Base-by-base conservation (phyloP, 164 flowering plant genomes). In the Vitis amurensis region DNA sequence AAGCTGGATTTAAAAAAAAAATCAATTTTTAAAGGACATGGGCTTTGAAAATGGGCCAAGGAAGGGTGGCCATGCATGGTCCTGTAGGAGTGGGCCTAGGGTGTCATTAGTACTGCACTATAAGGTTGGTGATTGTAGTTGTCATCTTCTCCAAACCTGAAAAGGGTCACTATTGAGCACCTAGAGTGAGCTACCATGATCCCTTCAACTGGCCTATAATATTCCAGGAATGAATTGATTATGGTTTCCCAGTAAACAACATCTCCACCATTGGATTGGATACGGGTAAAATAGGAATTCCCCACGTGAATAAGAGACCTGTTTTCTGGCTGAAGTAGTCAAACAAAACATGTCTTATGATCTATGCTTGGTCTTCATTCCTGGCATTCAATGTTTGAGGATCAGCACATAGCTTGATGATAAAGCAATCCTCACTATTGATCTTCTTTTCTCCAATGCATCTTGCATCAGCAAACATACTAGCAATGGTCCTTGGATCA, bases 231-330 rank as follows among this genome's bases (percentile, higher is more conserved):
- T 17, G 95, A 90, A 61, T 83, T 87, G 66, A 90, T 90, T 19
- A 92, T 90, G n/a, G 94, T 90, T 59, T 90, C 95, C 92, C 91
- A 90, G 72, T 86, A 90, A 37, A 85, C 85, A 0, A 89, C 87
- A 74, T 89, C 90, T 3, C 90, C 91, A 3, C 91, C 89, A 66
- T 72, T 75, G 31, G 87, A 75, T 66, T 89, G 90, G 63, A 89
- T 89, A 12, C 90, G 83, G 52, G 89, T 85, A 59, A 89, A 74
- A 72, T 89, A 91, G 3, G 94, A 89, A 72, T 86, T 91, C 74
- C 87, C 94, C 75, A 89, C 67, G 52, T 86, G 86, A 59, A 86
- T 83, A 15, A 89, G 86, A 89, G 89, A 19, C 91, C 91, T 0
- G 91, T 86, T 67, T 82, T 86, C 61, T 87, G 91, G 75, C 90